Base-by-base conservation (phyloP, 2,329 filamentous ascomycete species). In the Cladophialophora exuberans region DNA sequence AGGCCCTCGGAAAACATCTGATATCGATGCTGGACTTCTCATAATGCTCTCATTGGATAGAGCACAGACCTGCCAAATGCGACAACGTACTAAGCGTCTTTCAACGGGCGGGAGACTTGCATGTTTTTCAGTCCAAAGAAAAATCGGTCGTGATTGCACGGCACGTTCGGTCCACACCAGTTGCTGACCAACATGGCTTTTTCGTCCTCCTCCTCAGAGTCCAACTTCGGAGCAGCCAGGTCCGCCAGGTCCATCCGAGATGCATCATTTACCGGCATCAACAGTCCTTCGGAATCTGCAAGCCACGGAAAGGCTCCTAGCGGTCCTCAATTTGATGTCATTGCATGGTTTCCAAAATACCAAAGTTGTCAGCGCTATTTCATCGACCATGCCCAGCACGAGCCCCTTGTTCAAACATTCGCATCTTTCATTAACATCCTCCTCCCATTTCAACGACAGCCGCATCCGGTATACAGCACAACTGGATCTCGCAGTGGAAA, bases 341-440 rank as follows among this genome's bases (percentile, higher is more conserved):
- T 97, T 69, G 88, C 91, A 57, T 97, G 94, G 94, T 89, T 96
- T 70, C 89, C 90, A 7, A 87, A 88, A 56, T 96, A 95, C 71
- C 87, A 94, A 72, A 91, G 85, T 62, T 99, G 94, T 73, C 85
- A 93, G 63, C 84, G 84, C 54, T 97, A 93, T 76, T 99, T 97
- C 69, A 78, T 97, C 66, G 90, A 97, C 66, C 86, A 93, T 67
- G 90, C 91, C 5, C 93, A 97, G 70, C 86, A 96, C 71, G 88
- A 85, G 61, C 82, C 80, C 15, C 83, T 87, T 7, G 90, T 96
- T 11, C 92, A 97, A 73, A 90, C 91, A 6, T 83, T 97, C 43
- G 91, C 91, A 17, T 88, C 91, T 5, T 91, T 94, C 71, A 78
- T 97, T 74, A 97, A 97, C 72, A 97, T 97, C 69, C 84, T 84